Evolutionary conservation across 2,329 filamentous ascomycete genomes (phyloP), one percentile per base, ranked within the genome.

Genomic region (Geoglossum cookeanum): DNA sequence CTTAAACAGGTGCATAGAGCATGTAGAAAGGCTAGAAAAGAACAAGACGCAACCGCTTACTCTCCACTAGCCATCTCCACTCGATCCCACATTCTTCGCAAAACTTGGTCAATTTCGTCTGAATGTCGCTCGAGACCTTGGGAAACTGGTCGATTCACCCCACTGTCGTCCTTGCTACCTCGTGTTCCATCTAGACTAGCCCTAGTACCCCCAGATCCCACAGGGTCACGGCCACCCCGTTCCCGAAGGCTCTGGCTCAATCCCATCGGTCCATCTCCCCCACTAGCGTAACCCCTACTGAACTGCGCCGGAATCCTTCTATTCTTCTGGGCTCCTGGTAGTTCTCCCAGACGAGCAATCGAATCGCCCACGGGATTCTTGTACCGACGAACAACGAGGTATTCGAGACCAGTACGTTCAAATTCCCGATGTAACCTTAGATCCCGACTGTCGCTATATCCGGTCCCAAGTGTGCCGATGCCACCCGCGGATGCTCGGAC

Each of bases 341-440:
- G 69, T 55, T 75, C 72, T 33, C 74, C 67, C 9, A 83, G 66
- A 30, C 80, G 73, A 30, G 68, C 67, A 17, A 87, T 69, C 0
- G 81, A 83, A 51, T 83, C 76, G 3, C 77, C 79, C 17, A 87
- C 74, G 0, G 84, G 83, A 62, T 86, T 85, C 64, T 85, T 81
- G 65, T 84, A 84, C 49, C 84, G 75, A 57, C 83, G 77, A 37
- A 88, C 81, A 7, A 86, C 83, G n/a, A 82, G 74, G 66, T 87
- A 87, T 65, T 87, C 84, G 68, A 84, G 78, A 15, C 80, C 81
- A 0, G 83, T 84, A 52, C 81, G 76, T 65, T 87, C 83, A 57
- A 87, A 75, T 54, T 84, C 75, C 65, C 79, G 78, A 63, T 76
- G 74, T 32, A 85, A 74, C 3, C 83, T 75, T 1, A 81, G 81